Percentiles rank a stretch among this genome's conserved stretches.
These are phyloP conservation scores for Exserohilum turcica DNA, from an alignment of 2,329 filamentous ascomycete genomes.

Conservation along the genomic window DNA sequence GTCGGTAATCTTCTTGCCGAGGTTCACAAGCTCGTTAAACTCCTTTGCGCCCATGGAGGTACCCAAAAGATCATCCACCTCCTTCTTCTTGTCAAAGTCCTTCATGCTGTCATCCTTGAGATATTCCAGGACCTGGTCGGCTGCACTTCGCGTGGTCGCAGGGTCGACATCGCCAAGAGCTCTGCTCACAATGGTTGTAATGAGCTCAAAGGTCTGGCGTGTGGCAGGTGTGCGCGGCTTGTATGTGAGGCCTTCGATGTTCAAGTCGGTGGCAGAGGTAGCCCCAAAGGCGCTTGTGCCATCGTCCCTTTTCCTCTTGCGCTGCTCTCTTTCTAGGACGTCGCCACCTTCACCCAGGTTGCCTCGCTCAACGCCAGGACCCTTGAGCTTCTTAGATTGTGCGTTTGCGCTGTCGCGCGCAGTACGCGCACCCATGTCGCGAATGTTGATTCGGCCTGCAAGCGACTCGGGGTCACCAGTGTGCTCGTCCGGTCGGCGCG, in stretches of 20 bases:
- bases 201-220: slow-evolving; percentile 89
- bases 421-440: slow-evolving; percentile 89
- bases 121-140: slow-evolving; percentile 87
- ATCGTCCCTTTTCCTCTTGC: slow-evolving; percentile 80
- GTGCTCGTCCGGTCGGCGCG: slow-evolving; percentile 88
- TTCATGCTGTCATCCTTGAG: slow-evolving; percentile 95
- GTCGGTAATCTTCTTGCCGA: slow-evolving; percentile 98
- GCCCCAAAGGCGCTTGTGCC: slow-evolving; percentile 67
- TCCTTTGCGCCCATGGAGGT: slow-evolving; percentile 80
- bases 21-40: slow-evolving; percentile 94
- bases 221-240: slow-evolving; percentile 90
- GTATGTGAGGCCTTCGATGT: slow-evolving; percentile 91
- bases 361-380: slow-evolving; percentile 74
- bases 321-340: slow-evolving; percentile 80
- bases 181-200: slow-evolving; percentile 86
- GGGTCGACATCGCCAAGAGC: slow-evolving; percentile 91
- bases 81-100: slow-evolving; percentile 97
- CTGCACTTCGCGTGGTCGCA: slow-evolving; percentile 89
- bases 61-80: slow-evolving; percentile 93
- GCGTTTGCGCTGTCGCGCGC: slow-evolving; percentile 80
- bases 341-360: slow-evolving; percentile 79
- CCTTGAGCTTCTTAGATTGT: slow-evolving; percentile 71
- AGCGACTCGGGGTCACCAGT: slow-evolving; percentile 98
- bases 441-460: slow-evolving; percentile 88
- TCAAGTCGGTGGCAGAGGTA: slow-evolving; percentile 76